Percentiles rank a stretch among this genome's conserved stretches.
Conservation (phyloP, 2,329 filamentous ascomycete species). For the Verticillium longisporum region DNA sequence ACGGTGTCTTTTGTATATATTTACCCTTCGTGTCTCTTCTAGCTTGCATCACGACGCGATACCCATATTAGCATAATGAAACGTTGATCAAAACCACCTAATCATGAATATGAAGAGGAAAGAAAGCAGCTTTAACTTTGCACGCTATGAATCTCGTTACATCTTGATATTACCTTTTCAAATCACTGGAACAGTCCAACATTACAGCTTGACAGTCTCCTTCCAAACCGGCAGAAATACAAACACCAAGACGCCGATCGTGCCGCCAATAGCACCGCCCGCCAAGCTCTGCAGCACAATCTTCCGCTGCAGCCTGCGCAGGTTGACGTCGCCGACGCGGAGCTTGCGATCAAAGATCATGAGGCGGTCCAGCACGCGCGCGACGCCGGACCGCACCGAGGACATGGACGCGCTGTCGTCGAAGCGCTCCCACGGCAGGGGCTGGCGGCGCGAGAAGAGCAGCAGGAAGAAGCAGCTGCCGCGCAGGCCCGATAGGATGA, state of each 20-base stretch:
- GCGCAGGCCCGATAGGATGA: constrained; percentile 35
- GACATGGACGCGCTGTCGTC: constrained; percentile 25
- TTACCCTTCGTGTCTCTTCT: neutral
- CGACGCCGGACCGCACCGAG: constrained; percentile 17
- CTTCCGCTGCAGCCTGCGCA: constrained; percentile 34
- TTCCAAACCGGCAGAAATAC: constrained; percentile 37
- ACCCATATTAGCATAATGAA: neutral
- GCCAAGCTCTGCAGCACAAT: constrained; percentile 34
- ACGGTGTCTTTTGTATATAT: neutral
- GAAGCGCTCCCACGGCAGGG: constrained; percentile 41
- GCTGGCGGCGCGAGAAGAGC: constrained; percentile 36
- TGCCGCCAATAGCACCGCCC: constrained; percentile 29
- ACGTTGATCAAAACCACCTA: neutral
- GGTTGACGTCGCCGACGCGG: constrained; percentile 33
- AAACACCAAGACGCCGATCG: constrained; percentile 28
- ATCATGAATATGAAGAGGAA: neutral
- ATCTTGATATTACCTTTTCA: neutral
- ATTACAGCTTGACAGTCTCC: constrained; percentile 17
- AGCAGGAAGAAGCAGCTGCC: constrained; percentile 41
- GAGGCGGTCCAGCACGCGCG: constrained; percentile 24
- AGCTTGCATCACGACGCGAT: neutral
- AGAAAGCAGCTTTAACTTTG: neutral
- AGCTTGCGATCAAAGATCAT: constrained; percentile 42
- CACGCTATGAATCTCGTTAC: neutral
- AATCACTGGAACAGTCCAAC: no score